Percentiles rank a stretch among this genome's conserved stretches.
phyloP scores from a whole-genome alignment of 2,329 filamentous ascomycete genomes.

The Talaromyces sp. region DNA sequence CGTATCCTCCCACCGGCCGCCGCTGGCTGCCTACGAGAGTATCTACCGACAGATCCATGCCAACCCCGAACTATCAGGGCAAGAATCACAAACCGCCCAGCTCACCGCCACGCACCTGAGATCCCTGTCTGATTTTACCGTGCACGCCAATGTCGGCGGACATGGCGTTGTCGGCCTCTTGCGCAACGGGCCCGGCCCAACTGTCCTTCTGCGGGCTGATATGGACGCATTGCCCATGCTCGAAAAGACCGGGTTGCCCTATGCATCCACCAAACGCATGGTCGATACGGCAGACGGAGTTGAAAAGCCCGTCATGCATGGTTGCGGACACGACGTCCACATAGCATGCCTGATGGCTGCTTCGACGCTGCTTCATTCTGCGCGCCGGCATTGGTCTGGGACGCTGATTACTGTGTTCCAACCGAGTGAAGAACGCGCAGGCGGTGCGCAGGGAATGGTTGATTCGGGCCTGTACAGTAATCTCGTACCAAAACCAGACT shows the following conservation, averaged over 20 bases:
- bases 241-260: slow-evolving; percentile 45
- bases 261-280: slow-evolving; percentile 43
- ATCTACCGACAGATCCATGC: slow-evolving; percentile 57
- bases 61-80: slow-evolving; percentile 56
- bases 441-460: slow-evolving; percentile 61
- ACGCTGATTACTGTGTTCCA: slow-evolving; percentile 65
- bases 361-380: slow-evolving; percentile 44
- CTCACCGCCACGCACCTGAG: slow-evolving; percentile 42
- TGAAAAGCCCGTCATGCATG: slow-evolving; percentile 56
- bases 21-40: slow-evolving; percentile 39
- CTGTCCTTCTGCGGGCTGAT: slow-evolving; percentile 45
- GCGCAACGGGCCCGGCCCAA: slow-evolving; percentile 38
- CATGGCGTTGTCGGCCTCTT: slow-evolving; percentile 41
- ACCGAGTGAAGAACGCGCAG: slow-evolving; percentile 59
- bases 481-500: slow-evolving; percentile 50
- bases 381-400: slow-evolving; percentile 51
- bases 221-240: slow-evolving; percentile 48
- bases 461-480: slow-evolving; percentile 50
- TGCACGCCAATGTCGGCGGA: slow-evolving; percentile 39
- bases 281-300: slow-evolving; percentile 42
- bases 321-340: slow-evolving; percentile 60
- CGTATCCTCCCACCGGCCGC: no score
- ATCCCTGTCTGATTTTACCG: slow-evolving; percentile 25
- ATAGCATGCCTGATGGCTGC: slow-evolving; percentile 53
- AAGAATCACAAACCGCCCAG: slow-evolving; percentile 51